Conservation (phyloP, 768 basidiomycete species). For the Lyophyllum semitale region DNA sequence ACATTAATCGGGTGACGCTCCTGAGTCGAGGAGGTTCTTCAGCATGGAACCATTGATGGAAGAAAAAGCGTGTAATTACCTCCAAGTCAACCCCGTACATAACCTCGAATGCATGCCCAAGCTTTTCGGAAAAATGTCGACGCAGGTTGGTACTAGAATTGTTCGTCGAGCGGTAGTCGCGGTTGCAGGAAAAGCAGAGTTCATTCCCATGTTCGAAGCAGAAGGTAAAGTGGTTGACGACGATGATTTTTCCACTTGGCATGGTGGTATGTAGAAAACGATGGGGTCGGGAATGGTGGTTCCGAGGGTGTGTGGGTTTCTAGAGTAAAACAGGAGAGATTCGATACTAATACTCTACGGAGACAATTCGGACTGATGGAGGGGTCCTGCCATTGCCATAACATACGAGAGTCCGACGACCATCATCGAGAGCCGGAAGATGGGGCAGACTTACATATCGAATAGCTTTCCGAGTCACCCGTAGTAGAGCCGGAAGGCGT, state of each 20-base stretch:
- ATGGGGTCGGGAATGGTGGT: background rate
- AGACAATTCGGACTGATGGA: constrained; percentile 7
- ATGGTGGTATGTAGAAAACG: background rate
- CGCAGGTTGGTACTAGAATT: constrained; percentile 4
- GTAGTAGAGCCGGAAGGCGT: background rate
- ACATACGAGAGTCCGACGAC: constrained; percentile 2
- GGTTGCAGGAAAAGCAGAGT: constrained; percentile 10
- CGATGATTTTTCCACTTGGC: constrained; percentile 13
- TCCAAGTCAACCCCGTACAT: constrained; percentile 12
- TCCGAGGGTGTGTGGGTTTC: background rate
- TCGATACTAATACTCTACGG: constrained; percentile 1
- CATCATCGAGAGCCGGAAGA: background rate
- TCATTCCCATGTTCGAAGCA: constrained; percentile 18
- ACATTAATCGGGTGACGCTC: constrained; percentile 10
- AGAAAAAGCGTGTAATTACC: background rate
- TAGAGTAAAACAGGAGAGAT: background rate
- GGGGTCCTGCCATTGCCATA: constrained; percentile 3
- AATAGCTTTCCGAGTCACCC: background rate
- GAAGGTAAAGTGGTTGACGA: constrained; percentile 15
- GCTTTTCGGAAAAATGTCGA: constrained; percentile 4
- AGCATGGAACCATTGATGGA: background rate
- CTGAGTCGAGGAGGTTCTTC: background rate
- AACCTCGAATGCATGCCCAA: constrained; percentile 8
- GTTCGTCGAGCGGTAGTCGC: constrained; percentile 13
- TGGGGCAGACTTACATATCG: background rate